phyloP scores from a whole-genome alignment of 148 eudicot genomes.

The Polygonum maritimum region DNA sequence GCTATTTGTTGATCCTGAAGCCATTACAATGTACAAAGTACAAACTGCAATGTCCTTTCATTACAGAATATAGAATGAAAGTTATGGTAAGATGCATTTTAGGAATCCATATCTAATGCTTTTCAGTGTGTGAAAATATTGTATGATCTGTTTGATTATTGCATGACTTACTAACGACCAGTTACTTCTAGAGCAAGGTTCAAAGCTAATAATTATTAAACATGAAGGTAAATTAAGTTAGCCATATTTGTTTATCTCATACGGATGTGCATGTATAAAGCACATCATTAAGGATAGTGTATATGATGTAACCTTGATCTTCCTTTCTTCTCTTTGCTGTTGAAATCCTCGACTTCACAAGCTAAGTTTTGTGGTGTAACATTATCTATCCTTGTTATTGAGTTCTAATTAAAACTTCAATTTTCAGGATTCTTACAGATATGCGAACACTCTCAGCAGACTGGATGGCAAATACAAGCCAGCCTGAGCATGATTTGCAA shows the following conservation, averaged over 20 bases:
- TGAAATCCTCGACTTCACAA: background rate
- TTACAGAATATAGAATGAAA: background rate
- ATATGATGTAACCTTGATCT: background rate
- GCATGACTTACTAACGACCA: background rate
- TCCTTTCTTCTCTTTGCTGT: background rate
- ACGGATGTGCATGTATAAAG: background rate
- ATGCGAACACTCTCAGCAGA: constrained; percentile 99
- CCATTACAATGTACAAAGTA: background rate
- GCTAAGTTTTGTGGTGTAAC: background rate
- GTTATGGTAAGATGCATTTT: background rate
- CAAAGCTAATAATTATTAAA: background rate
- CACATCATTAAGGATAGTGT: background rate
- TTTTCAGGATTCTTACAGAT: constrained; percentile 88
- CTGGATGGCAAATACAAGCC: constrained; percentile 99
- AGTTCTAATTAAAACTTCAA: constrained; percentile 1
- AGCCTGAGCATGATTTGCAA: constrained; percentile 64
- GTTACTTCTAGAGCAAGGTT: background rate
- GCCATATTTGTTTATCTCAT: background rate
- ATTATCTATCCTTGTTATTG: background rate
- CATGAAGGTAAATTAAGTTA: background rate
- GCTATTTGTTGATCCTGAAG: background rate
- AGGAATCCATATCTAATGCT: background rate
- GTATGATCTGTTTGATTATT: background rate
- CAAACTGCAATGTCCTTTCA: background rate
- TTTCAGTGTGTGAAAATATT: background rate